phyloP scores from a whole-genome alignment of 257 asterid genomes.

The Ilex asprella region DNA sequence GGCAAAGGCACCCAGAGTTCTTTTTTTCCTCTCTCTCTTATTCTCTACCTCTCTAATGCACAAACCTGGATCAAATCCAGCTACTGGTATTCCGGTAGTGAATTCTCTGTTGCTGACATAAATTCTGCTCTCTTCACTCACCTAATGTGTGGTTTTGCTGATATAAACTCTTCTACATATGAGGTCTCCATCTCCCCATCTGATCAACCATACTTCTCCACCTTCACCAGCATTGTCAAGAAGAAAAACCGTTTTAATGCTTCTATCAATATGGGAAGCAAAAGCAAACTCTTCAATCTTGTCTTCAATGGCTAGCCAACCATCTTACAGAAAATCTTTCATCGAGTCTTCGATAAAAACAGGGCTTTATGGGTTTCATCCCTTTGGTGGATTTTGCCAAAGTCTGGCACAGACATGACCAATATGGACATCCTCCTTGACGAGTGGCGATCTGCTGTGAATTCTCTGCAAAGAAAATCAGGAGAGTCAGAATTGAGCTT shows the following conservation, averaged over 20 bases:
- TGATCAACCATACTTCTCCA: constrained; percentile 20
- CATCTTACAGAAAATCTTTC: constrained; percentile 17
- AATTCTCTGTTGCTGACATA: constrained; percentile 24
- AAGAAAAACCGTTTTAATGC: constrained; percentile 29
- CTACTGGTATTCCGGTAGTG: constrained; percentile 31
- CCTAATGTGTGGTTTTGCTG: constrained; percentile 24
- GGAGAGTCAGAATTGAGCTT: constrained; percentile 11
- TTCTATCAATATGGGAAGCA: constrained; percentile 25
- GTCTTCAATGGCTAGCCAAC: constrained; percentile 17
- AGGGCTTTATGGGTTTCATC: constrained; percentile 25
- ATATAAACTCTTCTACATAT: constrained; percentile 17
- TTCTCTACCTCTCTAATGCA: background rate
- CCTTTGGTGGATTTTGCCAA: constrained; percentile 1
- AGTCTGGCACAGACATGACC: constrained; percentile 14
- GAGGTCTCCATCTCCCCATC: constrained; percentile 18
- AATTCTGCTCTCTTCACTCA: constrained; percentile 35
- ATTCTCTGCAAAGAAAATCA: constrained; percentile 11
- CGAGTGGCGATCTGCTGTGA: constrained; percentile 27
- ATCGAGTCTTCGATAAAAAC: constrained; percentile 16
- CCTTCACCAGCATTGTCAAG: constrained; percentile 25
- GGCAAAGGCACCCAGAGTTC: too few relatives aligned
- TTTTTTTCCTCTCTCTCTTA: too few relatives aligned
- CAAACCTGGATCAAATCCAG: constrained; percentile 18
- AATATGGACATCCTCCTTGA: constrained; percentile 25
- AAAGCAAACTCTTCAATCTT: constrained; percentile 3